Percentiles rank a stretch among this genome's conserved stretches.
Evolutionary conservation across 78 protist species (phyloP).

Genomic region (Dictyostelium purpureum): DNA sequence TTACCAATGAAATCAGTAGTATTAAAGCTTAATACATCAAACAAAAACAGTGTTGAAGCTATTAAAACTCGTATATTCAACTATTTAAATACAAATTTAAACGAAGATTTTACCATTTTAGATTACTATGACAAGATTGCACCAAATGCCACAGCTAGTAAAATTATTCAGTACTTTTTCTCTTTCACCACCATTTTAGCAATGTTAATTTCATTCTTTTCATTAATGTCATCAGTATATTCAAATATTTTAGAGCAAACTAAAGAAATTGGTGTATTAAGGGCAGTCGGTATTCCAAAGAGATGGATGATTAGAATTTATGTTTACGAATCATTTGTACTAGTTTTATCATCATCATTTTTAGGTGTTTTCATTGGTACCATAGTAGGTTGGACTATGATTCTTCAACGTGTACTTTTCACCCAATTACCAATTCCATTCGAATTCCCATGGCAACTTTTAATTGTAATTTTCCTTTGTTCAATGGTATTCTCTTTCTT

Average conservation of each 20-base stretch:
- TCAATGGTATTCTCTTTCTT: constrained; percentile 74
- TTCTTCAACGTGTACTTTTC: constrained; percentile 85
- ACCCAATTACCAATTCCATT: constrained; percentile 92
- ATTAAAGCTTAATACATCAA: background rate
- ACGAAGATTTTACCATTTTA: background rate
- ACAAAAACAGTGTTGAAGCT: background rate
- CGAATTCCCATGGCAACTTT: constrained; percentile 84
- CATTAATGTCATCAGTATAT: constrained; percentile 86
- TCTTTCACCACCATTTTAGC: constrained; percentile 88
- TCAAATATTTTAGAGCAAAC: constrained; percentile 92
- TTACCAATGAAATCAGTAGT: constrained; percentile 9
- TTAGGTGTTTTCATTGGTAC: constrained; percentile 90
- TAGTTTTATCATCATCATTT: constrained; percentile 90
- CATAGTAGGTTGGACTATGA: constrained; percentile 84
- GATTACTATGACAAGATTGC: constrained; percentile 33
- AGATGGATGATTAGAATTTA: constrained; percentile 88
- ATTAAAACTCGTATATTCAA: background rate
- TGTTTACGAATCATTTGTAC: constrained; percentile 92
- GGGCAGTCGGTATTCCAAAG: constrained; percentile 88
- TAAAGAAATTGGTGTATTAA: constrained; percentile 94
- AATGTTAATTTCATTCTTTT: constrained; percentile 92
- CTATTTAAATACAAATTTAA: background rate
- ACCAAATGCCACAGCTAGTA: constrained; percentile 48
- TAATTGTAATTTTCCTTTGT: constrained; percentile 48
- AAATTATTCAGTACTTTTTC: constrained; percentile 85